phyloP scores from a whole-genome alignment of 2,329 filamentous ascomycete genomes.

The Periconia digitata region DNA sequence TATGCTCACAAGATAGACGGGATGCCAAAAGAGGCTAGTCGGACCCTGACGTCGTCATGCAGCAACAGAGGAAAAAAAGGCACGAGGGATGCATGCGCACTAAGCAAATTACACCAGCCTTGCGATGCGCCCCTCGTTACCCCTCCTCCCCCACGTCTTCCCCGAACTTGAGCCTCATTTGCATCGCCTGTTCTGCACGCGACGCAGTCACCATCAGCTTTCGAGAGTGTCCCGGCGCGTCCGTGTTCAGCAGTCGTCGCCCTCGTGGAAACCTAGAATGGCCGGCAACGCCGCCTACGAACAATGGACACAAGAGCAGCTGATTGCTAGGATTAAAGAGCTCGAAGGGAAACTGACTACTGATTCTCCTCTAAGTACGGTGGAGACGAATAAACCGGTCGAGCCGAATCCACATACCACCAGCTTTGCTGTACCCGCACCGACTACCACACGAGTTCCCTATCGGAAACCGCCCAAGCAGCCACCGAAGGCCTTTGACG shows the following conservation, averaged over 20 bases:
- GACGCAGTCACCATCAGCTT: conserved; percentile 35
- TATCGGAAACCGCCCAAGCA: conserved; percentile 37
- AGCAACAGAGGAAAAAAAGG: conserved; percentile 15
- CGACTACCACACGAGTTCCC: conserved; percentile 8
- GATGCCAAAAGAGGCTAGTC: conserved; percentile 4
- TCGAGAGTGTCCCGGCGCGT: conserved; percentile 32
- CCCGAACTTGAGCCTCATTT: conserved; percentile 28
- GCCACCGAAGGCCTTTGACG: conserved; percentile 65
- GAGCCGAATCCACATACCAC: conserved; percentile 8
- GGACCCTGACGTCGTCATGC: conserved; percentile 29
- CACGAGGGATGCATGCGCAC: conserved; percentile 12
- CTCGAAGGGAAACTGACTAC: conserved; percentile 18
- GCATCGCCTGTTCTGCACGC: conserved; percentile 30
- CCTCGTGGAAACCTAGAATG: conserved; percentile 20
- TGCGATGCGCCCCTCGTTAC: conserved; percentile 27
- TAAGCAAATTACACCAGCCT: conserved; percentile 6
- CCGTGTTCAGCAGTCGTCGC: conserved; percentile 11
- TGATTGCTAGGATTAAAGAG: conserved; percentile 37
- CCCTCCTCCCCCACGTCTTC: conserved; percentile 28
- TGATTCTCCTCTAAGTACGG: not conserved
- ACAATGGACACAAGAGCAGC: conserved; percentile 36
- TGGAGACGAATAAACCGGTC: not conserved
- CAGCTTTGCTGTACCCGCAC: conserved; percentile 4
- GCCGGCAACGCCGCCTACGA: conserved; percentile 24
- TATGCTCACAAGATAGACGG: no score